Evolutionary conservation across 352 stramenopile genomes (phyloP).

Genomic region (Pythium utonaiense): DNA sequence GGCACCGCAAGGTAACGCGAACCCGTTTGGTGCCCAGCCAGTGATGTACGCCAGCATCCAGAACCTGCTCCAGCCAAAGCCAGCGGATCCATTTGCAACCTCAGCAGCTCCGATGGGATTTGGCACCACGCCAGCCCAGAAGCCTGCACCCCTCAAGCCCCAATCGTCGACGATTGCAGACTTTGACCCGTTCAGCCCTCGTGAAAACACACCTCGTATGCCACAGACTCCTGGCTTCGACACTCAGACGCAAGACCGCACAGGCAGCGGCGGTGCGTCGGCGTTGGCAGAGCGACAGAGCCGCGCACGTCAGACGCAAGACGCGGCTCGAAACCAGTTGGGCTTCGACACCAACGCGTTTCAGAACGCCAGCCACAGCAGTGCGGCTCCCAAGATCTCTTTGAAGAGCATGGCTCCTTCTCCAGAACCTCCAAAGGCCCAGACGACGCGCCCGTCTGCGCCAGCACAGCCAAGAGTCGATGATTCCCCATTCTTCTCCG

Average conservation of each 20-base stretch:
- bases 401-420: conserved; percentile 32
- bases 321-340: conserved; percentile 55
- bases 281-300: conserved; percentile 41
- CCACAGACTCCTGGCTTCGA: conserved; percentile 30
- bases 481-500: conserved; percentile 59
- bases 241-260: conserved; percentile 11
- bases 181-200: conserved; percentile 72
- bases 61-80: conserved; percentile 44
- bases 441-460: not conserved
- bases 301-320: conserved; percentile 57
- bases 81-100: conserved; percentile 45
- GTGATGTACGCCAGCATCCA: conserved; percentile 66
- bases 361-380: conserved; percentile 21
- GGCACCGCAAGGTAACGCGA: conserved; percentile 27
- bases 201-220: conserved; percentile 42
- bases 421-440: conserved; percentile 12
- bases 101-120: conserved; percentile 10
- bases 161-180: conserved; percentile 54
- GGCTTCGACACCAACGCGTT: conserved; percentile 54
- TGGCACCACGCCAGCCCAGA: not conserved
- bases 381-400: conserved; percentile 32
- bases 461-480: conserved; percentile 22
- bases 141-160: conserved; percentile 23
- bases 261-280: conserved; percentile 15
- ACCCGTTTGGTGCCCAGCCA: conserved; percentile 40